These are phyloP conservation scores for Apiospora aurea DNA, from an alignment of 2,329 filamentous ascomycete genomes.

Conservation along the genomic window DNA sequence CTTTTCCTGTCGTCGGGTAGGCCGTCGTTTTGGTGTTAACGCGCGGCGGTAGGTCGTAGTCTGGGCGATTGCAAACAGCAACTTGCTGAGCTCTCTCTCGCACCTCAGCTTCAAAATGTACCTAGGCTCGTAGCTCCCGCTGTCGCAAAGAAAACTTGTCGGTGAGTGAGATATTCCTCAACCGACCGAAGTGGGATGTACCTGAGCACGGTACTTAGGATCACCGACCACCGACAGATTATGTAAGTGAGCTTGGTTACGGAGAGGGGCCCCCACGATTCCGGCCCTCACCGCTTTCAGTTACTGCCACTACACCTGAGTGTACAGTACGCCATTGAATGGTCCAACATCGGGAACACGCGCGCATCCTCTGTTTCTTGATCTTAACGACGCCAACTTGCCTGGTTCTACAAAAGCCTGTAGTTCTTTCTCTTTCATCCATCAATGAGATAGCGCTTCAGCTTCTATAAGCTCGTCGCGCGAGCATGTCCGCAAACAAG, in stretches of 20 bases:
- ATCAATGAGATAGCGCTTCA: conserved; percentile 36
- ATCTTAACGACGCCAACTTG: neutral
- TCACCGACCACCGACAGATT: conserved; percentile 3
- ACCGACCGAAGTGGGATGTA: conserved; percentile 19
- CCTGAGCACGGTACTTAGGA: neutral
- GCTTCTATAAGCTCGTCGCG: conserved; percentile 35
- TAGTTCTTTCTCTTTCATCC: conserved; percentile 23
- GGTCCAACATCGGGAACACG: conserved; percentile 10
- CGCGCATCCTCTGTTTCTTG: neutral
- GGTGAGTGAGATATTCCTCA: conserved; percentile 25
- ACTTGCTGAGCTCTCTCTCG: neutral
- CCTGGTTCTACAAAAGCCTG: conserved; percentile 18
- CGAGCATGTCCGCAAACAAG: conserved; percentile 65
- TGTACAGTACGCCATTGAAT: conserved; percentile 10
- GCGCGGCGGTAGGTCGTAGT: neutral
- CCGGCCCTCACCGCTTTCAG: conserved; percentile 26
- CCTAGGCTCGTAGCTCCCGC: neutral
- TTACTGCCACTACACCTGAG: conserved; percentile 19
- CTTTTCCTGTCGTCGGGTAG: neutral
- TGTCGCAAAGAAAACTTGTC: conserved; percentile 23
- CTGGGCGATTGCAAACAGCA: conserved; percentile 5
- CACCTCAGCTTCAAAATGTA: conserved; percentile 4
- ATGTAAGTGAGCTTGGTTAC: neutral
- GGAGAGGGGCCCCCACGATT: conserved; percentile 9
- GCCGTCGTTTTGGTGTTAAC: neutral